phyloP scores from a whole-genome alignment of 208 protist genomes.

The Leishmania martiniquensis region DNA sequence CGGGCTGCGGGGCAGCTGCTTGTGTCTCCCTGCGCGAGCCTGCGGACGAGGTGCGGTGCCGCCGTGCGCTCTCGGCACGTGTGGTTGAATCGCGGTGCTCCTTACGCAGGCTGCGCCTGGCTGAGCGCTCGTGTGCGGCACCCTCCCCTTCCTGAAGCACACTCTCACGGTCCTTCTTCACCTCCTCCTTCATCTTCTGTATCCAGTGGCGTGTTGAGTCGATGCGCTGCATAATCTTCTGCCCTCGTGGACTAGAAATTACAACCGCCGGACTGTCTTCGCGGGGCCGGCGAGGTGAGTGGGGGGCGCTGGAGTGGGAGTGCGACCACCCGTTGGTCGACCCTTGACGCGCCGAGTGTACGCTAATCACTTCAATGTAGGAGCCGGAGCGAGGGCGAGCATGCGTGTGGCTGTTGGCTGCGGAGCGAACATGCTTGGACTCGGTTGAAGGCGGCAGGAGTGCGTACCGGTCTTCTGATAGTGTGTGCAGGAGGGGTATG shows the following conservation, averaged over 20 bases:
- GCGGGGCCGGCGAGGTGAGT: slow-evolving; percentile 27
- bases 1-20: slow-evolving; percentile 6
- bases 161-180: slow-evolving; percentile 32
- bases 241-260: slow-evolving; percentile 21
- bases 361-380: slow-evolving; percentile 51
- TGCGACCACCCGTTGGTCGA: slow-evolving; percentile 18
- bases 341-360: slow-evolving; percentile 24
- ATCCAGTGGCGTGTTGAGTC: slow-evolving; percentile 60
- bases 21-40: slow-evolving; percentile 7
- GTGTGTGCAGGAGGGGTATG: slow-evolving; percentile 9
- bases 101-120: background rate
- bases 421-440: slow-evolving; percentile 24
- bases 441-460: background rate
- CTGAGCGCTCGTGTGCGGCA: background rate
- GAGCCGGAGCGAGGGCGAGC: slow-evolving; percentile 30
- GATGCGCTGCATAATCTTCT: slow-evolving; percentile 41
- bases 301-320: slow-evolving; percentile 13
- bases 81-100: background rate
- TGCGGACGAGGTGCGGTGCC: slow-evolving; percentile 24
- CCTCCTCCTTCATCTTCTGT: slow-evolving; percentile 47
- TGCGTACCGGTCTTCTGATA: slow-evolving; percentile 9
- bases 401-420: slow-evolving; percentile 4
- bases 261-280: slow-evolving; percentile 15
- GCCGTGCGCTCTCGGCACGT: background rate
- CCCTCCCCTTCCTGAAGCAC: slow-evolving; percentile 10